These are phyloP conservation scores for Oleoguttula mirabilis DNA, from an alignment of 495 filamentous ascomycete genomes.

Conservation along the genomic window DNA sequence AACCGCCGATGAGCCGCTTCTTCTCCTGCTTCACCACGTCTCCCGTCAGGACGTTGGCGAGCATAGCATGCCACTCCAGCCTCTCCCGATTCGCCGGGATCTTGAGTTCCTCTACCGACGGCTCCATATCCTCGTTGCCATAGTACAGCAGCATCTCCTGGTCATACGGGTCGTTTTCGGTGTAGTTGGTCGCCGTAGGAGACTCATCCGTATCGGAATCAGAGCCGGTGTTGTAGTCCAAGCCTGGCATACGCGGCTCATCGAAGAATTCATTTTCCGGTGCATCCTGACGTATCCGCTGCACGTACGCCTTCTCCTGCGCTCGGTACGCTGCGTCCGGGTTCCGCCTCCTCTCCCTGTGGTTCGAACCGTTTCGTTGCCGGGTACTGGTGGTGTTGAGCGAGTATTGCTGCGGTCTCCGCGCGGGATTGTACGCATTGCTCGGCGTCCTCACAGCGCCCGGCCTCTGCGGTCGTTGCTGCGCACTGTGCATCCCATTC, in stretches of 20 bases:
- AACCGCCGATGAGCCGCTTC: constrained; percentile 74
- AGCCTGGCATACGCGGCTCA: constrained; percentile 52
- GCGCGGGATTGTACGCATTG: constrained; percentile 61
- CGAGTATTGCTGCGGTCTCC: constrained; percentile 52
- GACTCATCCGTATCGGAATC: constrained; percentile 76
- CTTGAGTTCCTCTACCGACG: constrained; percentile 76
- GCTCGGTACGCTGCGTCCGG: constrained; percentile 71
- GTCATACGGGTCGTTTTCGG: constrained; percentile 75
- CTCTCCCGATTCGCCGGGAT: constrained; percentile 81
- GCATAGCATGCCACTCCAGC: constrained; percentile 96
- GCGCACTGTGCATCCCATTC: constrained; percentile 14
- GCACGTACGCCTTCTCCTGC: constrained; percentile 73
- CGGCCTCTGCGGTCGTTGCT: constrained; percentile 8
- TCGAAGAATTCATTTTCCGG: constrained; percentile 56
- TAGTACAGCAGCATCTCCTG: constrained; percentile 88
- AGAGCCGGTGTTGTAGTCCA: constrained; percentile 59
- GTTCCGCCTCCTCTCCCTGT: constrained; percentile 43
- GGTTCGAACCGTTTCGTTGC: constrained; percentile 43
- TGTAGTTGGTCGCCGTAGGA: constrained; percentile 69
- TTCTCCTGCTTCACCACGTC: constrained; percentile 98
- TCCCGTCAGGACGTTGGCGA: constrained; percentile 86
- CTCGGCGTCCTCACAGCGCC: constrained; percentile 35
- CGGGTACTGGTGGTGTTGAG: constrained; percentile 29
- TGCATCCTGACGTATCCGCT: constrained; percentile 59
- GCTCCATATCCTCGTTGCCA: constrained; percentile 72